These are phyloP conservation scores for Tricholomella constricta DNA, from an alignment of 768 basidiomycete species.

Conservation along the genomic window DNA sequence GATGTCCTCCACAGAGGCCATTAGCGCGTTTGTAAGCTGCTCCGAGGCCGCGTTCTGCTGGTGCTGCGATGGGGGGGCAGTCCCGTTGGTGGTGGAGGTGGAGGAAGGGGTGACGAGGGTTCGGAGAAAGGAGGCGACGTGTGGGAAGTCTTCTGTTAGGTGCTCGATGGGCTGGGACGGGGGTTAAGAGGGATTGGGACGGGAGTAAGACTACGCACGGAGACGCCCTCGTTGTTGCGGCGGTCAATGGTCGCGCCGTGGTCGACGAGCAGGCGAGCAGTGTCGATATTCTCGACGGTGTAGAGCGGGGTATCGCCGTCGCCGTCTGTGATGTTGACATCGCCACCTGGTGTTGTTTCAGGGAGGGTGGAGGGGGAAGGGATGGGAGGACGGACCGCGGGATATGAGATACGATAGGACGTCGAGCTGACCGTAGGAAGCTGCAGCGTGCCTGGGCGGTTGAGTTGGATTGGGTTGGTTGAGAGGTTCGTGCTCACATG, in stretches of 20 bases:
- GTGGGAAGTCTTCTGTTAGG: slow-evolving; percentile 70
- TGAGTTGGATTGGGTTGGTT: slow-evolving; percentile 2
- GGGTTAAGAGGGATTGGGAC: slow-evolving; percentile 7
- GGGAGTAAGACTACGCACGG: slow-evolving; percentile 49
- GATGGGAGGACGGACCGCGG: slow-evolving; percentile 46
- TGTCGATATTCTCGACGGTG: slow-evolving; percentile 81
- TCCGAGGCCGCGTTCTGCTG: slow-evolving; percentile 72
- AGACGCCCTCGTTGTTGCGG: slow-evolving; percentile 71
- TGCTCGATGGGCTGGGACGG: slow-evolving; percentile 63
- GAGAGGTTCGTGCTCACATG: slow-evolving; percentile 48
- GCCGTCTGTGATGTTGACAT: slow-evolving; percentile 82
- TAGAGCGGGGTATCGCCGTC: slow-evolving; percentile 94
- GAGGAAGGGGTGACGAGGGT: slow-evolving; percentile 29
- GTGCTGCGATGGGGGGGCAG: slow-evolving; percentile 56
- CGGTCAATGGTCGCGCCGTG: slow-evolving; percentile 69
- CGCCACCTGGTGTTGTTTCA: slow-evolving; percentile 70
- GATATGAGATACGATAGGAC: slow-evolving; percentile 79
- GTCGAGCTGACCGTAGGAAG: slow-evolving; percentile 83
- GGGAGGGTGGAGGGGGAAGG: slow-evolving; percentile 8
- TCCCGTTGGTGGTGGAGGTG: slow-evolving; percentile 20
- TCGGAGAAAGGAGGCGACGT: slow-evolving; percentile 64
- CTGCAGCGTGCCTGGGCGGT: slow-evolving; percentile 79
- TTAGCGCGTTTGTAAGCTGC: slow-evolving; percentile 63
- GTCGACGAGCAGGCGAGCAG: slow-evolving; percentile 76
- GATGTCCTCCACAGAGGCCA: slow-evolving; percentile 67